phyloP scores from a whole-genome alignment of 257 asterid species.

The Solanum neorickii region DNA sequence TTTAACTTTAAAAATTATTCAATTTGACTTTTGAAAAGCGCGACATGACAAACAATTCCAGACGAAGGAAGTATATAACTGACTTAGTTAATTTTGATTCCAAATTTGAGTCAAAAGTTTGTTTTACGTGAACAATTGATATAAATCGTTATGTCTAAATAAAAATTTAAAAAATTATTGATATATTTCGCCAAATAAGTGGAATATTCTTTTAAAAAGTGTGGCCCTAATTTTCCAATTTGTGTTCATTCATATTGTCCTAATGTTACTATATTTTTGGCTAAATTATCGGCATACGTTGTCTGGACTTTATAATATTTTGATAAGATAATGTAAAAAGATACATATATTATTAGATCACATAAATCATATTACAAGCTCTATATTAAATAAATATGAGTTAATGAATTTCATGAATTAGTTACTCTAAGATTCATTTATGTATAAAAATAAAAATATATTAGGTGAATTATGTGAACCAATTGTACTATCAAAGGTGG shows the following conservation, averaged over 20 bases:
- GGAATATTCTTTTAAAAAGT: not conserved
- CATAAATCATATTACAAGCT: not conserved
- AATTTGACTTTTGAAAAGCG: too few relatives aligned
- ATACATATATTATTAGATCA: not conserved
- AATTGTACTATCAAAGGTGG: too few relatives aligned
- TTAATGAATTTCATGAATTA: not conserved
- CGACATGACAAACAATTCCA: too few relatives aligned
- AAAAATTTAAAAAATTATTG: not conserved
- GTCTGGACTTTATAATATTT: not conserved
- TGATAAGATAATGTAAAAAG: not conserved
- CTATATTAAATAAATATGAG: not conserved
- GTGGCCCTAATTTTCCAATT: not conserved
- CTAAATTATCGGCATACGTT: not conserved
- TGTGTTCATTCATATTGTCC: not conserved
- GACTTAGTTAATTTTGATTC: not conserved
- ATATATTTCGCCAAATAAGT: not conserved
- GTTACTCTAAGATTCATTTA: not conserved
- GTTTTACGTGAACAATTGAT: not conserved
- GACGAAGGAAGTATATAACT: fast-evolving
- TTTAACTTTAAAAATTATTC: too few relatives aligned
- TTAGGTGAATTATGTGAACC: too few relatives aligned
- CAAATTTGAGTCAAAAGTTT: not conserved
- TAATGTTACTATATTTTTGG: not conserved
- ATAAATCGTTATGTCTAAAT: not conserved
- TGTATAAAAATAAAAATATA: too few relatives aligned